Evolutionary conservation across 805 yeast genomes (phyloP).

Genomic region (Starmerella sirachaensis): DNA sequence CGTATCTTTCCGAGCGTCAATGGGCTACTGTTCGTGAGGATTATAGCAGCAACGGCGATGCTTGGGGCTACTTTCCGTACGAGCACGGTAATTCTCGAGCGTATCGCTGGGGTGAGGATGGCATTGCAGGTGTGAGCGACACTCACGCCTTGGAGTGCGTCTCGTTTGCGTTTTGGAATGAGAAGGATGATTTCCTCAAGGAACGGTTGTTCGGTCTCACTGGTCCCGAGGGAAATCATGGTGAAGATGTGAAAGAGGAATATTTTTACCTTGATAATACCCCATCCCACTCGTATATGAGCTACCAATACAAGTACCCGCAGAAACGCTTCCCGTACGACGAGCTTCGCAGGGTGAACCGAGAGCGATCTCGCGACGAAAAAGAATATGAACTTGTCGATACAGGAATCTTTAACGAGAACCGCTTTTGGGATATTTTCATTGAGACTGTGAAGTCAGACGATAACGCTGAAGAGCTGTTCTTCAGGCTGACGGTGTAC

Average conservation of each 20-base stretch:
- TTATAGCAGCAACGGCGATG: slow-evolving; percentile 74
- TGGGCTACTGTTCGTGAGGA: slow-evolving; percentile 71
- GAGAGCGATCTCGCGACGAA: slow-evolving; percentile 51
- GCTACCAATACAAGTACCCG: slow-evolving; percentile 86
- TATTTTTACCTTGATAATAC: slow-evolving; percentile 75
- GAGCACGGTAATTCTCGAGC: slow-evolving; percentile 71
- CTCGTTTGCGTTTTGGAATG: slow-evolving; percentile 86
- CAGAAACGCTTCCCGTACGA: slow-evolving; percentile 73
- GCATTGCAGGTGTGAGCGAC: slow-evolving; percentile 80
- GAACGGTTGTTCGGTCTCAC: slow-evolving; percentile 82
- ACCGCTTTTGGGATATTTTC: slow-evolving; percentile 73
- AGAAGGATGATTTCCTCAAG: slow-evolving; percentile 69
- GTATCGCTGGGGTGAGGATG: slow-evolving; percentile 94
- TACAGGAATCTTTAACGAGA: slow-evolving; percentile 51
- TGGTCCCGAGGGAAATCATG: slow-evolving; percentile 90
- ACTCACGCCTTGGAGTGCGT: slow-evolving; percentile 65
- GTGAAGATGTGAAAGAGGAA: slow-evolving; percentile 73
- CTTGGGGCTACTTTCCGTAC: slow-evolving; percentile 81
- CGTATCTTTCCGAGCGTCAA: slow-evolving; percentile 75
- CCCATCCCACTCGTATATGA: slow-evolving; percentile 87
- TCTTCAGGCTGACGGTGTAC: slow-evolving; percentile 76
- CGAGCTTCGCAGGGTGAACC: slow-evolving; percentile 56
- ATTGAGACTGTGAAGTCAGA: slow-evolving; percentile 84
- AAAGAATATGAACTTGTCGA: slow-evolving; percentile 75
- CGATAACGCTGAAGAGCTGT: slow-evolving; percentile 65